Evolutionary conservation across 164 flowering plant genomes (phyloP), one percentile per base, ranked within the genome.

Genomic region (Houttuynia cordata): DNA sequence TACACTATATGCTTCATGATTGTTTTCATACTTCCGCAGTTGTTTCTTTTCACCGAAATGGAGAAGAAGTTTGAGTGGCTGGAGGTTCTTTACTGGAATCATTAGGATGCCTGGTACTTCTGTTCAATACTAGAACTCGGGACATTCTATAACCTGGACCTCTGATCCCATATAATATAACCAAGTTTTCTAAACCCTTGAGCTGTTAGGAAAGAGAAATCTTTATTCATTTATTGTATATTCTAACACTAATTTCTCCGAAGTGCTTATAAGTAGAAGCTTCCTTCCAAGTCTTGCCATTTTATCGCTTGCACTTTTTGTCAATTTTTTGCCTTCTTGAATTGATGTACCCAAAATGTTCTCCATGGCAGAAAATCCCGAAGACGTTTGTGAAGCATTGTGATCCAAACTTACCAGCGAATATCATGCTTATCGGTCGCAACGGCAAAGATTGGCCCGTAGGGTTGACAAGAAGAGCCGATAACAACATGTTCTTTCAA

Each of bases 401-500:
- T 14, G 49, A 14, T 1, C 14, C 49, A 14, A 42, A 42, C 1
- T 14, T 42, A 42, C 49, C 49, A 12, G 49, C 4, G 4, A 42
- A 42, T 42, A 8, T 42, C 8, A 8, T 42, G 12, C 49, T 42
- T 14, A 14, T 42, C 9, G 49, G 49, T 42, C 49, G 49, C 1
- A 42, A 42, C 17, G 49, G 49, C 49, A 10, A 42, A 10, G 49
- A 42, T 42, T 42, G 49, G 49, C 49, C 14, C 49, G 49, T 10
- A 42, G 49, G 17, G 49, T 14, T 42, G 12, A 14, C 49, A 42
- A 42, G 10, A 14, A 42, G 49, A 42, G 12, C 49, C 49, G 42
- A 40, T 10, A 42, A 12, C 49, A 3, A 1, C 12, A 14, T 72
- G 55, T 59, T 21, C 51, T 60, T 75, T 22, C 42, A 39, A 20